Evolutionary conservation across 148 eudicot species (phyloP), one percentile per base, ranked within the genome.

Genomic region (Rhododendron molle): DNA sequence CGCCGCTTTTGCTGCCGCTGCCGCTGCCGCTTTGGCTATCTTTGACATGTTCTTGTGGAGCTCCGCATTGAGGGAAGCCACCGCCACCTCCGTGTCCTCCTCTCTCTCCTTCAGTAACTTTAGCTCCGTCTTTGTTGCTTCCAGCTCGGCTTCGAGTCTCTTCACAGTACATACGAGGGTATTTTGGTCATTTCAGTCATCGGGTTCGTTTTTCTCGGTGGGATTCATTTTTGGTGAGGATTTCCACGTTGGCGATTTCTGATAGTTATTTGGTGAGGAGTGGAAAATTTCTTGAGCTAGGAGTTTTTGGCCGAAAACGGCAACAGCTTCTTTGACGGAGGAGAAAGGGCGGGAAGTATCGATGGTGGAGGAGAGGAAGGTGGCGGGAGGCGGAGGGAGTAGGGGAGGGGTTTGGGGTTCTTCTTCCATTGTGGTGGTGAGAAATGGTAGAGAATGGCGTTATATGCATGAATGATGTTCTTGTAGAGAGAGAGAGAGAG

Each of bases 11-110:
- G 85, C 91, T 30, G 92, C 93, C 38, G 88, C 94, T 0, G 26
- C 88, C 40, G 93, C 97, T 90, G 95, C 97, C 4, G 90, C 91
- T 54, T 77, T 85, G 1, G 96, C 98, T 30, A 93, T 83, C 89
- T 94, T 95, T 0, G 96, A 93, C 97, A 95, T 93, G 90, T 90
- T 94, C 88, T 91, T 91, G 85, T 92, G 96, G 67, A 96, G 96
- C 87, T 95, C 94, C 0, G 95, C 99, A 3, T 94, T 93, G 76
- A 96, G 84, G 0, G 95, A 90, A 77, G 98, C 98, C 82, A 94
- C 67, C 1, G 94, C 94, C 82, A 93, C 89, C 91, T 94, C 96
- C 6, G 92, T 95, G 62, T 96, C 94, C 0, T 93, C 72, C 84
- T 91, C 97, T 83, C 93, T 92, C 34, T 95, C 91, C 88, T 94